These are phyloP conservation scores for Colletotrichum nymphaeae DNA, from an alignment of 2,329 filamentous ascomycete species.

Conservation along the genomic window DNA sequence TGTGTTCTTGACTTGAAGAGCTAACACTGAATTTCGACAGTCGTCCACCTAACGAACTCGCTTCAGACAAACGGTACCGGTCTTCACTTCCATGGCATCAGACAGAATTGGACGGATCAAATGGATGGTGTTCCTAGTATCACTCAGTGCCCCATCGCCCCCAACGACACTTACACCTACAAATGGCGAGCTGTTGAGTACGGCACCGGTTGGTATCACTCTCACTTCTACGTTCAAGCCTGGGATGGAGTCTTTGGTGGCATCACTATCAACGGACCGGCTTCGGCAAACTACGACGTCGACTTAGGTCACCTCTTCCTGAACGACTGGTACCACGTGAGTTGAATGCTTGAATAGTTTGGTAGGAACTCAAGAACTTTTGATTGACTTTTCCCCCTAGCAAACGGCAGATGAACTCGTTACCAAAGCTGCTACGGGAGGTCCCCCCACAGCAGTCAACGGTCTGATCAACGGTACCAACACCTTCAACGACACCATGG, in stretches of 20 bases:
- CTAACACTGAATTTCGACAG: no score
- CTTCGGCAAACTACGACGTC: constrained; percentile 68
- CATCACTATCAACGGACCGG: constrained; percentile 72
- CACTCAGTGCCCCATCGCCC: constrained; percentile 63
- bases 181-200: constrained; percentile 66
- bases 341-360: no score
- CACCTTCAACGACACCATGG: constrained; percentile 47
- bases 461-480: constrained; percentile 58
- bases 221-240: constrained; percentile 62
- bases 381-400: no score
- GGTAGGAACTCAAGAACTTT: no score
- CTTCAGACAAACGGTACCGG: constrained; percentile 65
- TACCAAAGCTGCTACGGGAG: constrained; percentile 39
- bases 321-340: constrained; percentile 66
- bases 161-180: constrained; percentile 66
- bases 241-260: constrained; percentile 69
- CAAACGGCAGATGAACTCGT: constrained; percentile 52
- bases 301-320: constrained; percentile 71
- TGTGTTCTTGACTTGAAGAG: no score
- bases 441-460: constrained; percentile 55
- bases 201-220: constrained; percentile 71
- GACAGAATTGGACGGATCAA: constrained; percentile 64
- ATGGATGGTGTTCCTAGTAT: constrained; percentile 66
- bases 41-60: constrained; percentile 66
- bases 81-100: constrained; percentile 73